Percentiles rank a stretch among this genome's conserved stretches.
Conservation (phyloP, 768 basidiomycete species). For the Tylopilus cervinicoccineus region DNA sequence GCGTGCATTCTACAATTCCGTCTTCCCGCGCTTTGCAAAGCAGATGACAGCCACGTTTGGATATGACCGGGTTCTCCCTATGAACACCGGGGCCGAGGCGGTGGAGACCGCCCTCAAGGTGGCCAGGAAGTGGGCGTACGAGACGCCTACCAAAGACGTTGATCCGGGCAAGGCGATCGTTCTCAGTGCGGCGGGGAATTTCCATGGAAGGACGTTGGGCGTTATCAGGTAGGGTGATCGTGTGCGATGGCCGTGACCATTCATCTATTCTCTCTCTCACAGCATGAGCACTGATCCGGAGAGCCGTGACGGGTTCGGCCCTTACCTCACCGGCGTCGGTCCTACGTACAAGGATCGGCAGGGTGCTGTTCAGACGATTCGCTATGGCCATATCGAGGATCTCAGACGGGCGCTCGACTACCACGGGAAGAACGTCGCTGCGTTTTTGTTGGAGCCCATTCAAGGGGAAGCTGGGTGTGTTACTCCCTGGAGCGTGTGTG, state of each 20-base stretch:
- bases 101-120: slow-evolving; percentile 98
- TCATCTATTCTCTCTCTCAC: slow-evolving; percentile 16
- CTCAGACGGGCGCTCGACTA: slow-evolving; percentile 76
- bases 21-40: slow-evolving; percentile 88
- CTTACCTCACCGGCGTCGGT: slow-evolving; percentile 82
- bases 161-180: slow-evolving; percentile 71
- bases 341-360: slow-evolving; percentile 60
- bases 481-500: not conserved
- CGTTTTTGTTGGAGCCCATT: slow-evolving; percentile 95
- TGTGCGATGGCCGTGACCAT: not conserved
- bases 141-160: slow-evolving; percentile 65
- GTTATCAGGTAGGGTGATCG: slow-evolving; percentile 64
- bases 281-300: slow-evolving; percentile 97
- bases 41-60: slow-evolving; percentile 80
- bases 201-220: slow-evolving; percentile 91
- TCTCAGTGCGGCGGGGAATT: slow-evolving; percentile 84
- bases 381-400: slow-evolving; percentile 81
- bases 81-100: slow-evolving; percentile 99
- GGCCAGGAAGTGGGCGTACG: slow-evolving; percentile 95
- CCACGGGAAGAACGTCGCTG: slow-evolving; percentile 81
- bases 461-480: slow-evolving; percentile 97
- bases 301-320: slow-evolving; percentile 82
- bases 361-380: slow-evolving; percentile 54
- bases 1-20: slow-evolving; percentile 92
- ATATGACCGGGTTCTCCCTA: slow-evolving; percentile 94